A percentile compares a stretch with the other conserved stretches of the same genome.
phyloP scores from a whole-genome alignment of 257 asterid genomes.

The Solanum dulcamara region DNA sequence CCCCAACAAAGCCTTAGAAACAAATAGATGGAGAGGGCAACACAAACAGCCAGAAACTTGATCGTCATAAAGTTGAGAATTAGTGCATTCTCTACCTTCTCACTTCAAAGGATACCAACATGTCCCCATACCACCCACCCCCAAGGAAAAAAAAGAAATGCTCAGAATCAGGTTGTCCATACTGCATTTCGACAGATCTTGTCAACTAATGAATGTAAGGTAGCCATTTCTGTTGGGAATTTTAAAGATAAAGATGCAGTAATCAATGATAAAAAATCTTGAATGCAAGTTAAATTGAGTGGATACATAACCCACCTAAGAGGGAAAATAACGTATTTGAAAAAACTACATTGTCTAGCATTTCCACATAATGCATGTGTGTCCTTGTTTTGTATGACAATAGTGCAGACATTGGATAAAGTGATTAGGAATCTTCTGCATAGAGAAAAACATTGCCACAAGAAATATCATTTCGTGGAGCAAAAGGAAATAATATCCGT shows the following conservation, averaged over 20 bases:
- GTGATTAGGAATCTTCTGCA: neutral
- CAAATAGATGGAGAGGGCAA: neutral
- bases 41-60: neutral
- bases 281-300: neutral
- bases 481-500: neutral
- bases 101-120: neutral
- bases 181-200: neutral
- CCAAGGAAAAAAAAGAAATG: neutral
- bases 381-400: neutral
- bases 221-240: neutral
- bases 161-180: neutral
- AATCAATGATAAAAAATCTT: neutral
- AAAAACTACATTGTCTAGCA: neutral
- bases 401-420: neutral
- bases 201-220: neutral
- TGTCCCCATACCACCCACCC: neutral
- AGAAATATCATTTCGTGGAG: neutral
- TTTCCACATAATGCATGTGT: neutral
- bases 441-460: neutral
- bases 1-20: neutral
- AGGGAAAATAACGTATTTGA: neutral
- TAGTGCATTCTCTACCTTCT: neutral
- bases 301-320: neutral
- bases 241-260: neutral
- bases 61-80: neutral